phyloP scores from a whole-genome alignment of 352 stramenopile species.

The Globisporangium viniferum region DNA sequence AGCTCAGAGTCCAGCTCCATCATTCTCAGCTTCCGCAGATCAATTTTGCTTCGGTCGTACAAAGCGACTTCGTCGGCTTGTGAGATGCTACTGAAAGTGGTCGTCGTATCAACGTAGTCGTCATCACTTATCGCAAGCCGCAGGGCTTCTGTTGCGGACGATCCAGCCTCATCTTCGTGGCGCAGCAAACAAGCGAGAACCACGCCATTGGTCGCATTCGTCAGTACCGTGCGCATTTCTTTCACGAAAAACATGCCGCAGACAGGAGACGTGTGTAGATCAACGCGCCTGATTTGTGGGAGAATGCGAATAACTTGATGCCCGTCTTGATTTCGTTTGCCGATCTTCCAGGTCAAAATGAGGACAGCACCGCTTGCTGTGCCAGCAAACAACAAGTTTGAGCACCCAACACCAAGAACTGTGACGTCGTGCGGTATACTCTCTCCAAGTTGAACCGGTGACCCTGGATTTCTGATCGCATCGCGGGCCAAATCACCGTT shows the following conservation, averaged over 20 bases:
- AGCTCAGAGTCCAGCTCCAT: conserved; percentile 64
- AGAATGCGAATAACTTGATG: conserved; percentile 27
- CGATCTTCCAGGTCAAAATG: conserved; percentile 45
- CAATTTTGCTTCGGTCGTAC: conserved; percentile 54
- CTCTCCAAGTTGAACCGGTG: conserved; percentile 13
- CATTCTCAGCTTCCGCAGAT: conserved; percentile 42
- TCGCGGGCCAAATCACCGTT: conserved; percentile 49
- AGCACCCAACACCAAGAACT: conserved; percentile 33
- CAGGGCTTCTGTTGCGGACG: conserved; percentile 12
- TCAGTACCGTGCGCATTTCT: conserved; percentile 30
- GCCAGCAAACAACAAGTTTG: conserved; percentile 44
- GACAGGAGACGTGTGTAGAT: conserved; percentile 50
- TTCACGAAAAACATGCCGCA: conserved; percentile 39
- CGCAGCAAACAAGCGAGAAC: conserved; percentile 36
- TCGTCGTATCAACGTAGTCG: conserved; percentile 13
- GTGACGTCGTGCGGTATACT: conserved; percentile 37
- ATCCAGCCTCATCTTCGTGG: conserved; percentile 3
- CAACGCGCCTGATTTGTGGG: conserved; percentile 28
- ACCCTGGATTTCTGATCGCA: conserved; percentile 22
- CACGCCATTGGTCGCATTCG: conserved; percentile 35
- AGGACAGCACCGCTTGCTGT: conserved; percentile 41
- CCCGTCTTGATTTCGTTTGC: conserved; percentile 22
- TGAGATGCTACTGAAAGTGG: conserved; percentile 30
- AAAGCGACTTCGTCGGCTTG: conserved; percentile 55
- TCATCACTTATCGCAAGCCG: conserved; percentile 4